Evolutionary conservation across 371 early-diverging fungal genomes (phyloP).

Genomic region (Circinella umbellata): DNA sequence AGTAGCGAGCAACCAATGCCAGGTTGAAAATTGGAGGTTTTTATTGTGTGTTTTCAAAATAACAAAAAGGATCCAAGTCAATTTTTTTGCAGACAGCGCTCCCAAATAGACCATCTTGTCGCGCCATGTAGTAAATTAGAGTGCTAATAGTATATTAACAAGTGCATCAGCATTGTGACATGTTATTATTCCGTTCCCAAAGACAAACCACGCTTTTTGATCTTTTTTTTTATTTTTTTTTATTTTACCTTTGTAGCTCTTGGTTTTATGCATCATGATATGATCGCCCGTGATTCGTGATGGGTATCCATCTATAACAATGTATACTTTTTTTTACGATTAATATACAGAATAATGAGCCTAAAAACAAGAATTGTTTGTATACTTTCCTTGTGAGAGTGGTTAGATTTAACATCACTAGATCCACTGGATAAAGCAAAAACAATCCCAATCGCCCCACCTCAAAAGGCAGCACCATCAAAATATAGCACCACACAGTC

Average conservation of each 20-base stretch:
- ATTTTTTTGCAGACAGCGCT: slow-evolving; percentile 1
- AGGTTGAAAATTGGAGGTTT: slow-evolving; percentile 4
- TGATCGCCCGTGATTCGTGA: slow-evolving; percentile 4
- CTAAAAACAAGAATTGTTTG: slow-evolving; percentile 3
- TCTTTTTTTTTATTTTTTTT: too few species aligned
- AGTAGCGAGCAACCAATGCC: not conserved
- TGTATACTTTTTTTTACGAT: not conserved
- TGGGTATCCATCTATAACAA: not conserved
- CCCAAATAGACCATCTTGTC: not conserved
- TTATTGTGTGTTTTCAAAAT: slow-evolving; percentile 1
- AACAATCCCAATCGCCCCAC: slow-evolving; percentile 9
- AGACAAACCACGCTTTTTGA: not conserved
- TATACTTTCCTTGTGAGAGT: slow-evolving; percentile 5
- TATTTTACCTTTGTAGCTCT: not conserved
- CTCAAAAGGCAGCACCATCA: slow-evolving; percentile 7
- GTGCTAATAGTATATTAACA: slow-evolving; percentile 6
- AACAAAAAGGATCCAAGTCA: slow-evolving; percentile 7
- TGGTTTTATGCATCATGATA: slow-evolving; percentile 4
- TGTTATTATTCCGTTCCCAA: not conserved
- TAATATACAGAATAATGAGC: slow-evolving; percentile 1
- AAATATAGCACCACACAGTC: slow-evolving; percentile 6
- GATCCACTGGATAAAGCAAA: slow-evolving; percentile 8
- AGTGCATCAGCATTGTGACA: not conserved
- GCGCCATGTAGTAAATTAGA: not conserved
- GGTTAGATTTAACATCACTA: slow-evolving; percentile 1